phyloP scores from a whole-genome alignment of 176 grass and related monocot species.

The Oryza longistaminata region DNA sequence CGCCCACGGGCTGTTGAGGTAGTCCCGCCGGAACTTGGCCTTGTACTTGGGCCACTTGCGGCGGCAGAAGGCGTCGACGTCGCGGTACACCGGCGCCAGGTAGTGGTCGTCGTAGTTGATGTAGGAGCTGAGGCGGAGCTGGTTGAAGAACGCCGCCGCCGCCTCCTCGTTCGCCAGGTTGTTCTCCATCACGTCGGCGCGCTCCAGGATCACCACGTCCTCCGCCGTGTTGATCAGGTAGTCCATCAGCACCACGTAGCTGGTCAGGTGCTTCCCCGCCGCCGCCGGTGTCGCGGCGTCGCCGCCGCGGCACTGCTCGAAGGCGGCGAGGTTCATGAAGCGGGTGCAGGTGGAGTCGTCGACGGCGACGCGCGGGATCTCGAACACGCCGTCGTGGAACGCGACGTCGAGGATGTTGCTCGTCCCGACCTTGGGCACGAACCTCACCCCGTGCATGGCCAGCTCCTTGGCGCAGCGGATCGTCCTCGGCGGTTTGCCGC shows the following conservation, averaged over 20 bases:
- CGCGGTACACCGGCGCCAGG: background rate
- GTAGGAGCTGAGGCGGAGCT: background rate
- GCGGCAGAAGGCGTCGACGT: background rate
- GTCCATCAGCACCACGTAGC: background rate
- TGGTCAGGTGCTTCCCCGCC: background rate
- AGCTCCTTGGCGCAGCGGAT: background rate
- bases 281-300: background rate
- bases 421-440: background rate
- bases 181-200: background rate
- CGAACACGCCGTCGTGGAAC: background rate
- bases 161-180: background rate
- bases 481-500: background rate
- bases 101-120: background rate
- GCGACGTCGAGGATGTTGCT: background rate
- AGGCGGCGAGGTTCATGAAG: slow-evolving; percentile 18
- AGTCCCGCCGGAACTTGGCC: background rate
- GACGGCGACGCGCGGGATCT: background rate
- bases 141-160: background rate
- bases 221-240: background rate
- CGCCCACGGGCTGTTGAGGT: slow-evolving; percentile 25
- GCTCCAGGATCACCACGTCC: background rate
- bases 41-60: slow-evolving; percentile 15
- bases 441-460: background rate
- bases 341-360: background rate
- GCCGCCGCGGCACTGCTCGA: background rate